phyloP scores from a whole-genome alignment of 2,329 filamentous ascomycete species.

The Colletotrichum agaves region DNA sequence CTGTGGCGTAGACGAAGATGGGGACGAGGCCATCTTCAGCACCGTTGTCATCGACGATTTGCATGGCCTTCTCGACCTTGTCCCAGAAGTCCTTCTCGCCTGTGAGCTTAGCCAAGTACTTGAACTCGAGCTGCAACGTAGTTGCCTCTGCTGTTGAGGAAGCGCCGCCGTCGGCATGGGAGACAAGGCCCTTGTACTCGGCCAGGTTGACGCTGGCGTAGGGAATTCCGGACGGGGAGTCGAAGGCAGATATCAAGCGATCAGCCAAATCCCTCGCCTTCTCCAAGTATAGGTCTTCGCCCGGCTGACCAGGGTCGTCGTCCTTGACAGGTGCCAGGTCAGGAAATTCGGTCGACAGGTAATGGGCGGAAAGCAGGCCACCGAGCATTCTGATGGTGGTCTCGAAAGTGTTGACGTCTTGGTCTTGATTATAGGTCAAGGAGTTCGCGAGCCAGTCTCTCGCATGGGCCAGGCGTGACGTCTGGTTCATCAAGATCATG shows the following conservation, averaged over 20 bases:
- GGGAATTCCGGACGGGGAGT: constrained; percentile 86
- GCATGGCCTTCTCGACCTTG: constrained; percentile 88
- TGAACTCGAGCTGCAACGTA: constrained; percentile 93
- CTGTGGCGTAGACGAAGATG: constrained; percentile 86
- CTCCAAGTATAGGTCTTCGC: constrained; percentile 94
- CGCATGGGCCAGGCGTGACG: constrained; percentile 83
- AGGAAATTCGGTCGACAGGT: constrained; percentile 86
- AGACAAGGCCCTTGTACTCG: constrained; percentile 78
- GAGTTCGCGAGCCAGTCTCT: constrained; percentile 87
- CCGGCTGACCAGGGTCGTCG: constrained; percentile 76
- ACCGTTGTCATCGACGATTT: constrained; percentile 86
- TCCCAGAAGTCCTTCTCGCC: constrained; percentile 95
- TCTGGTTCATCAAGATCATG: constrained; percentile 98
- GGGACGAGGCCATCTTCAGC: constrained; percentile 85
- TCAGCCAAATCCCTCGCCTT: constrained; percentile 95
- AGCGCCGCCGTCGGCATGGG: constrained; percentile 86
- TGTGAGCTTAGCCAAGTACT: constrained; percentile 94
- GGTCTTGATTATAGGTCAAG: constrained; percentile 88
- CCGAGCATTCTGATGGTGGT: constrained; percentile 98
- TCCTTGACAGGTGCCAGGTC: constrained; percentile 79
- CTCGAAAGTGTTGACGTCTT: constrained; percentile 97
- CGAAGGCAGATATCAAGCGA: constrained; percentile 86
- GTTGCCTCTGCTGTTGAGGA: constrained; percentile 95
- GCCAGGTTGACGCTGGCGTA: constrained; percentile 91
- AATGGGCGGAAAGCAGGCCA: constrained; percentile 91